Evolutionary conservation across 2,329 filamentous ascomycete species (phyloP), one percentile per base, ranked within the genome.

Genomic region (Rutstroemia sp.): DNA sequence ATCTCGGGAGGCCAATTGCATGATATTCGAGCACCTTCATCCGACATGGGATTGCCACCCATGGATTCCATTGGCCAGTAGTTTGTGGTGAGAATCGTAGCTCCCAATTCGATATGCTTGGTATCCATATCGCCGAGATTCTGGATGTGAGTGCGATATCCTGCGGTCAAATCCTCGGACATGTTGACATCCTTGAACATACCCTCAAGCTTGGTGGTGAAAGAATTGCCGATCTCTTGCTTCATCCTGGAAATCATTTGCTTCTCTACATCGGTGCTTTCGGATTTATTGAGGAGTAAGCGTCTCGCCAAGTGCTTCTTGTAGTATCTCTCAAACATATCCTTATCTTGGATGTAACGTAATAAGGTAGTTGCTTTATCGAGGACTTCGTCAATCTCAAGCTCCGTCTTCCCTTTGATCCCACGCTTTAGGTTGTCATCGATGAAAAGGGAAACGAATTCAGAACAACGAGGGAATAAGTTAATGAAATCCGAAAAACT

Each of bases 201-300:
- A 62, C 91, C 88, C 69, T 99, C 94, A 46, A 99, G 83, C 70
- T 95, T 95, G 67, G 83, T 78, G 0, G 94, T 97, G 70, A 97
- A 97, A 63, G 91, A 86, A 70, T 95, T 95, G 41, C 94, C 94
- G 52, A 97, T 83, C 70, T 96, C 92, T 68, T 94, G 83, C 79
- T 96, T 97, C 91, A 99, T 96, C 61, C 92, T 88, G 0, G 86
- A 87, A 52, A 99, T 94, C 82, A 99, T 95, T 67, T 94, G 87
- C 70, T 92, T 92, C 73, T 99, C 94, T 0, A 91, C 90, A 66
- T 96, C 92, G 62, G 90, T 86, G 69, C 89, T 95, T 63, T 95
- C 86, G 0, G 90, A 92, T 66, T 94, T 95, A 69, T 87, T 89
- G 73, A 94, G 89, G 18, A 99, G 77, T 44, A 99, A 75, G 52